Percentiles rank a stretch among this genome's conserved stretches.
phyloP scores from a whole-genome alignment of 345 rosid species.

The Theobroma cacao region DNA sequence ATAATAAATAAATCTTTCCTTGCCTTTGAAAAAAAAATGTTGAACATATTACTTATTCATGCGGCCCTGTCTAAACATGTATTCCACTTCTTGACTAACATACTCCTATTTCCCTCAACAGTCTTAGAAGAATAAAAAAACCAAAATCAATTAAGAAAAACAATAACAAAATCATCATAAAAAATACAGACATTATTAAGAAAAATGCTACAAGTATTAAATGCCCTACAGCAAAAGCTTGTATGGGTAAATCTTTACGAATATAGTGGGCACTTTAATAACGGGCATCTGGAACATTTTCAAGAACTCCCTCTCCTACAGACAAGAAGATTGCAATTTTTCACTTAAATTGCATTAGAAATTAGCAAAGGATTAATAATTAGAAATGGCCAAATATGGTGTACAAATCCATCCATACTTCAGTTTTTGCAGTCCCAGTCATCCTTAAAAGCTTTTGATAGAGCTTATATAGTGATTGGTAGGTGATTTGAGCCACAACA shows the following conservation, averaged over 20 bases:
- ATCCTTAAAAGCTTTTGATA: constrained; percentile 95
- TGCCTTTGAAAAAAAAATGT: too few species aligned
- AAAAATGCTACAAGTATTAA: background rate
- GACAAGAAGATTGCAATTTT: constrained; percentile 10
- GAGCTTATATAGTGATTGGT: constrained; percentile 93
- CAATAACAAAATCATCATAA: background rate
- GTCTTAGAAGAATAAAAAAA: constrained; percentile 44
- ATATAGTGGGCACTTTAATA: constrained; percentile 91
- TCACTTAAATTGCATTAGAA: background rate
- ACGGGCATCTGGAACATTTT: constrained; percentile 92
- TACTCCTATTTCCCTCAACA: constrained; percentile 91
- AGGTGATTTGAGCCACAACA: constrained; percentile 96
- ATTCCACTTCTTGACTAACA: constrained; percentile 83
- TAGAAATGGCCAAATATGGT: constrained; percentile 5
- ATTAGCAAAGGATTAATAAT: background rate
- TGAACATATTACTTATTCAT: too few species aligned
- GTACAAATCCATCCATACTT: constrained; percentile 41
- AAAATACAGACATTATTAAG: constrained; percentile 3
- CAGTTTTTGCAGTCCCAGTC: constrained; percentile 99
- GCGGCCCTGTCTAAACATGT: constrained; percentile 93
- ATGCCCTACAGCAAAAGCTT: constrained; percentile 84
- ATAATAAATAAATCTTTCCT: too few species aligned
- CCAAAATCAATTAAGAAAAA: constrained; percentile 13
- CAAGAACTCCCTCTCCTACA: constrained; percentile 89
- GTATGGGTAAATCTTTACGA: constrained; percentile 86